Base-by-base conservation (phyloP, 768 basidiomycete species). In the Rossbeevera mucosa region DNA sequence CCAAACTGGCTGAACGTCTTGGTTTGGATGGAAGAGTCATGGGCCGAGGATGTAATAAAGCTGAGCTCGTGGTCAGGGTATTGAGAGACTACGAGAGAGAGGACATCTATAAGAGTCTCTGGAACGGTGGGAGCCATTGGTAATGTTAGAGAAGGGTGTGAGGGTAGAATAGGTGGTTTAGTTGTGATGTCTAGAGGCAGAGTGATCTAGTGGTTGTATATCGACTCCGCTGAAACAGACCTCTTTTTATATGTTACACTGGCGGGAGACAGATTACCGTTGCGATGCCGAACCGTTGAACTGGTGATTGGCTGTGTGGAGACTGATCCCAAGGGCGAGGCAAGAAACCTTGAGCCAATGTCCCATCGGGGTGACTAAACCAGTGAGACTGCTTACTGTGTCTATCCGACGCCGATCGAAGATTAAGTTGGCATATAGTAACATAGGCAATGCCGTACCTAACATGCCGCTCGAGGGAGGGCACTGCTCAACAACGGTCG, bases 11-110 rank as follows among this genome's bases (percentile, higher is more conserved):
- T 36, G 41, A 67, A 69, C 0, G 65, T 55, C 40, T 59, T 65
- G 3, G 63, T 63, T 28, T 59, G 59, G 8, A 65, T 64, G 9
- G 68, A 56, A 8, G 63, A 69, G 28, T 69, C 59, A 20, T 65
- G 65, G 16, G 65, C 59, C 0, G 65, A 67, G 8, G 66, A 69
- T 0, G 68, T 59, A 28, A 67, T 49, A 13, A 67, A 67, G 11
- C 56, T 49, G 36, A 67, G 63, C 16, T 68, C 56, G 22, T 59
- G 68, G 2, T 36, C 22, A 8, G 68, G 61, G 28, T 67, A 66
- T 7, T 52, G 56, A 7, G 14, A 20, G 11, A 53, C 61, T 7
- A 61, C 68, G 12, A 45, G 58, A 45, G 59, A 56, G 21, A 70
- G 20, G 21, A 65, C 49, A 11, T 65, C 61, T 14, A 59, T 45